phyloP scores from a whole-genome alignment of 495 filamentous ascomycete genomes.

The Collariella sp. region DNA sequence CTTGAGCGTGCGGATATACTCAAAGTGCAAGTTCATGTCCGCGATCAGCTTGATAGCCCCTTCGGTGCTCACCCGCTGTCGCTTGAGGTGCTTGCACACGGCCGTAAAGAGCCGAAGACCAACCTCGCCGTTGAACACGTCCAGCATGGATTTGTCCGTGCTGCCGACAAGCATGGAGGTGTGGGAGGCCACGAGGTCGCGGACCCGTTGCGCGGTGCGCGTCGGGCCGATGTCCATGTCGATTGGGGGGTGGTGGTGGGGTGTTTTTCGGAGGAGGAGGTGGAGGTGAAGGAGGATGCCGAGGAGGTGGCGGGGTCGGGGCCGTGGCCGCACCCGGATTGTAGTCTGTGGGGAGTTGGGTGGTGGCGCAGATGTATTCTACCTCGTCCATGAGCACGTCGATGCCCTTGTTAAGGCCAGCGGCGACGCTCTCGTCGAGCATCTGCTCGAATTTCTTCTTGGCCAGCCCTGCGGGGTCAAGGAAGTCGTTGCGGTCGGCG shows the following conservation, averaged over 20 bases:
- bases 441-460: constrained; percentile 99
- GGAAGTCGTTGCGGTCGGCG: constrained; percentile 85
- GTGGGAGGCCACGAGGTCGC: constrained; percentile 79
- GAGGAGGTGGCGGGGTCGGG: constrained; percentile 23
- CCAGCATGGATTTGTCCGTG: constrained; percentile 93
- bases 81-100: constrained; percentile 93
- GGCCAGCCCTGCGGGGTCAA: constrained; percentile 81
- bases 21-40: constrained; percentile 90
- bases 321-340: constrained; percentile 54
- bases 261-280: constrained; percentile 17
- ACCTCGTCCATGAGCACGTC: constrained; percentile 98
- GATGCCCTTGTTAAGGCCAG: constrained; percentile 93
- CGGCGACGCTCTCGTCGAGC: constrained; percentile 94
- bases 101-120: constrained; percentile 83
- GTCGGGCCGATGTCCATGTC: constrained; percentile 71
- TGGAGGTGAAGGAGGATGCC: background rate
- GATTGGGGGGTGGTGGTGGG: background rate
- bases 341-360: constrained; percentile 79
- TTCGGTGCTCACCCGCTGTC: constrained; percentile 82
- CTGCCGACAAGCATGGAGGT: constrained; percentile 85
- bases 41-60: constrained; percentile 90
- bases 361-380: constrained; percentile 86
- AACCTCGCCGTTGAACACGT: constrained; percentile 98
- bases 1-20: constrained; percentile 69
- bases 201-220: constrained; percentile 64